phyloP scores from a whole-genome alignment of 164 flowering plant genomes.

The Dillenia suffruticosa region DNA sequence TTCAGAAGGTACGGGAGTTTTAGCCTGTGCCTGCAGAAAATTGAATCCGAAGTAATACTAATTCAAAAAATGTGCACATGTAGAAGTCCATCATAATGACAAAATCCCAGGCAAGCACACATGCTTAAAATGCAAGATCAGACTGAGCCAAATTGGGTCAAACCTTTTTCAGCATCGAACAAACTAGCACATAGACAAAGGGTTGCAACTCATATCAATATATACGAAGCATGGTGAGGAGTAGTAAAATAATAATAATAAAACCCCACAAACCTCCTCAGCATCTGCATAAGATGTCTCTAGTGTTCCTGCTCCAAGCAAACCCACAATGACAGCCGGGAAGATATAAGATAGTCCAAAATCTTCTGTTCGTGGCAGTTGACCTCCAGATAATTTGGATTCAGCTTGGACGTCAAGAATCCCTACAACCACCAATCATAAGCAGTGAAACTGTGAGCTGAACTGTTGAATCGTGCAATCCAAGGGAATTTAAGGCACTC shows the following conservation, averaged over 20 bases:
- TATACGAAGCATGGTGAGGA: neutral
- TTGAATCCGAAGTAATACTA: conserved; percentile 11
- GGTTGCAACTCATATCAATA: too few species aligned
- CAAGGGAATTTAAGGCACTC: neutral
- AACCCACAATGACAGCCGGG: conserved; percentile 50
- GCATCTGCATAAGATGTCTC: conserved; percentile 61
- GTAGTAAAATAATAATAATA: neutral
- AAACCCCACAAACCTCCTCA: conserved; percentile 36
- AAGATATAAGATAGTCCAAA: conserved; percentile 13
- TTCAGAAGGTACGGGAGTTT: conserved; percentile 34
- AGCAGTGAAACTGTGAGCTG: neutral
- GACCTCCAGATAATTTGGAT: conserved; percentile 17
- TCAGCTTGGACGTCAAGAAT: conserved; percentile 1
- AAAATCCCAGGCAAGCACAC: neutral
- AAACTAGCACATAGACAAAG: too few species aligned
- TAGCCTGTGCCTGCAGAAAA: conserved; percentile 34
- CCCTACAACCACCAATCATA: conserved; percentile 21
- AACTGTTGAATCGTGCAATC: neutral
- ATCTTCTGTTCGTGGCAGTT: conserved; percentile 8
- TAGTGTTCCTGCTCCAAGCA: conserved; percentile 48
- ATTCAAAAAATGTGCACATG: neutral
- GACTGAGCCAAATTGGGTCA: too few species aligned
- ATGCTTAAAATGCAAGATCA: too few species aligned
- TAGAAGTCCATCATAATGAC: neutral
- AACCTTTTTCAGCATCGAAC: too few species aligned